Base-by-base conservation (phyloP, 805 yeast genomes). In the Sugiyamaella floridensis region DNA sequence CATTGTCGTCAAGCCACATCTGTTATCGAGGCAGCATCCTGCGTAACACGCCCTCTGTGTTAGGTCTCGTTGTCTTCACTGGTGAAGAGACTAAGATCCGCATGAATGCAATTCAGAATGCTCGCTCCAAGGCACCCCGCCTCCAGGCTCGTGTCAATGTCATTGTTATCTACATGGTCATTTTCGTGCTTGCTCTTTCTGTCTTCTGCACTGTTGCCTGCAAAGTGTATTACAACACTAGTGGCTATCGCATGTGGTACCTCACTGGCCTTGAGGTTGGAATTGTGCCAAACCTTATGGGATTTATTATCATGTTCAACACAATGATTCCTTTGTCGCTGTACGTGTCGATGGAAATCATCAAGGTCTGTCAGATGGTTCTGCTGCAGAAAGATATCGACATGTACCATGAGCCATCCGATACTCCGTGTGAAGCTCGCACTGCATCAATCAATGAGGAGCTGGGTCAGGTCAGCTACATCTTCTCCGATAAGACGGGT, bases 51-150 rank as follows among this genome's bases (percentile, higher is more conserved):
- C 76, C 76, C 10, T 73, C 79, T 14, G 76, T 82, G 2, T 63
- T 87, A 20, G 99, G 97, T 0, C 64, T 92, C 58, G 97, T 89
- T 3, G 75, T 90, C 0, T 95, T 89, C 75, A 83, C 96, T 0
- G 99, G 99, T 54, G 97, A 89, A 69, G 99, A 93, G 69, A 80
- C 97, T 8, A 93, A 93, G 63, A 88, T 93, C 51, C 79, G 98
- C 68, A 88, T 89, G 96, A 95, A 93, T 70, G 92, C 97, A 9
- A 78, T 89, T 50, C 85, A 82, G 61, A 86, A 89, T 62, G 95
- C 96, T 12, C 76, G 98, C 63, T 82, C 86, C 0, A 95, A 95
- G 67, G 89, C 97, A 0, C 99, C 99, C 1, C 87, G 90, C 62
- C 73, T 93, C 29, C 99, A 93, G 67, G 76, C 75, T 40, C 79